phyloP scores from a whole-genome alignment of 768 basidiomycete species.

The Paxillus ammoniavirescens region DNA sequence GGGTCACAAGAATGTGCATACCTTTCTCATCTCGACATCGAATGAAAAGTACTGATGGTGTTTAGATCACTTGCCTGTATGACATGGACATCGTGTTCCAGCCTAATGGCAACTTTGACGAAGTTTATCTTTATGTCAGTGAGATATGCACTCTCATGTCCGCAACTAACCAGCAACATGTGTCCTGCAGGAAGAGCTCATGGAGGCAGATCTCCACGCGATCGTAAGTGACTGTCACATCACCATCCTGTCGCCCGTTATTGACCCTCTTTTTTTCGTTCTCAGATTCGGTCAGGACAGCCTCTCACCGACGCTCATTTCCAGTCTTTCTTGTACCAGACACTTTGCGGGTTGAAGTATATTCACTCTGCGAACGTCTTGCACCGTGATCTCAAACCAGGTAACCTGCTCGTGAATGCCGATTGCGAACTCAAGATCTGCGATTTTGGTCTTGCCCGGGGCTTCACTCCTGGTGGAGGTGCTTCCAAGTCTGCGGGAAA shows the following conservation, averaged over 20 bases:
- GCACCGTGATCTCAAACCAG: conserved; percentile 93
- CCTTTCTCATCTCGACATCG: conserved; percentile 1
- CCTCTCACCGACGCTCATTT: conserved; percentile 89
- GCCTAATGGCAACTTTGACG: conserved; percentile 88
- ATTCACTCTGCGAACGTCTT: conserved; percentile 98
- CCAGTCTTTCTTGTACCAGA: conserved; percentile 97
- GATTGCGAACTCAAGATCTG: conserved; percentile 99
- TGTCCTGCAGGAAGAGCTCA: conserved; percentile 83
- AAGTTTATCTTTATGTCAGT: conserved; percentile 89
- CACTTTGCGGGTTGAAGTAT: conserved; percentile 96
- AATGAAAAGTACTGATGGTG: conserved; percentile 4
- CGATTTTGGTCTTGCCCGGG: conserved; percentile 95
- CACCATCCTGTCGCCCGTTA: neutral
- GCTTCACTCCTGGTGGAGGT: conserved; percentile 84
- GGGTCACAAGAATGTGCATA: conserved; percentile 93
- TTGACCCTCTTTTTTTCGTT: conserved; percentile 2
- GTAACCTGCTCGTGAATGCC: conserved; percentile 94
- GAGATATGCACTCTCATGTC: neutral
- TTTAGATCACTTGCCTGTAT: conserved; percentile 91
- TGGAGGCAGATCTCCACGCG: conserved; percentile 99
- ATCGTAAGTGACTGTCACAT: conserved; percentile 57
- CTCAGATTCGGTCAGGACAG: conserved; percentile 80
- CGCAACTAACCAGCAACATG: neutral
- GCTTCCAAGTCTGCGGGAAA: conserved; percentile 71
- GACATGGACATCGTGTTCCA: conserved; percentile 99